Evolutionary conservation across 2,329 filamentous ascomycete genomes (phyloP), one percentile per base, ranked within the genome.

Genomic region (Colletotrichum endophyticum): DNA sequence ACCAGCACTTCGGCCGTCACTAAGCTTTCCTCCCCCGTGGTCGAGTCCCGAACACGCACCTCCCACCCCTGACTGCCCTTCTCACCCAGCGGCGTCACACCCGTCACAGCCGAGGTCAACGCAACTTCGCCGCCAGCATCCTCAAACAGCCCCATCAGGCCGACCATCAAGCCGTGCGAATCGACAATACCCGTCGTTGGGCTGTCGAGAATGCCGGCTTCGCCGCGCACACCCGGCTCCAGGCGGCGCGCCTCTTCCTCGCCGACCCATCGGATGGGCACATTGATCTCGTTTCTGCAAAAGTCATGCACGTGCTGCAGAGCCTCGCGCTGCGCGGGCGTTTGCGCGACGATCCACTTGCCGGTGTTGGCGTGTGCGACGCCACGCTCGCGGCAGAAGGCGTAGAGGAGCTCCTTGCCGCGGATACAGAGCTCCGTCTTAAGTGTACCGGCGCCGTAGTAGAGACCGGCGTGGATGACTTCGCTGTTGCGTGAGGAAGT

Each of bases 311-410:
- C 84, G 25, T 81, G 83, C 79, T 92, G 85, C 3, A 91, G 91
- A 61, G 91, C 92, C n/a, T 87, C 89, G 82, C 91, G 90, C 87
- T 99, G 95, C 63, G 86, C 86, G 2, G 89, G 88, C 69, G 92
- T 94, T 87, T 99, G 97, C 1, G 96, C 96, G 2, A 99, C 95
- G 81, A 99, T 94, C 96, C 96, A 98, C 87, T 98, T 99, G 76
- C 96, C 96, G 28, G 92, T 94, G 82, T 94, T 94, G 70, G 89
- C 89, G 85, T 97, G 91, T 0, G 92, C 92, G 67, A 99, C 94
- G 73, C 85, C 84, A 80, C 95, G 88, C 73, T 86, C 86, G 7
- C 87, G 85, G 87, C 96, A 98, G 57, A 98, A 91, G 6, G 88
- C 89, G 85, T 99, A 99, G 75, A 99, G 88, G 83, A 95, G 88